Evolutionary conservation across 257 asterid species (phyloP).

Genomic region (Ocimum tenuiflorum): DNA sequence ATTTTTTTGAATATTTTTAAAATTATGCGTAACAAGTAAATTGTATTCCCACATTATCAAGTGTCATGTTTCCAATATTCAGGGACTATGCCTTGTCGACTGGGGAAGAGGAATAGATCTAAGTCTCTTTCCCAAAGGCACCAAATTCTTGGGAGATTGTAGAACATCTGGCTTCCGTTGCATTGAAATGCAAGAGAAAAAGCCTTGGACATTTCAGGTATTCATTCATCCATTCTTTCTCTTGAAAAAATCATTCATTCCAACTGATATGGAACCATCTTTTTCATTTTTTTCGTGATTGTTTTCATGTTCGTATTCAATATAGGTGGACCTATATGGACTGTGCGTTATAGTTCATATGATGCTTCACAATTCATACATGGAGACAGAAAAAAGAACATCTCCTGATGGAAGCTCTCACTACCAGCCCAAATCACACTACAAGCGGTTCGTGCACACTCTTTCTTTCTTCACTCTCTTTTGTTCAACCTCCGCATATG

Average conservation of each 20-base stretch:
- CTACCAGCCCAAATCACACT: slow-evolving; percentile 67
- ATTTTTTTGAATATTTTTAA: slow-evolving; percentile 16
- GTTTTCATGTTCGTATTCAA: background rate
- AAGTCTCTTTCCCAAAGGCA: slow-evolving; percentile 51
- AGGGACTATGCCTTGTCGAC: slow-evolving; percentile 97
- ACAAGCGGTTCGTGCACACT: slow-evolving; percentile 49
- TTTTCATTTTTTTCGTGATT: background rate
- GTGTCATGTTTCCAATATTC: slow-evolving; percentile 14
- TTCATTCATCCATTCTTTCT: background rate
- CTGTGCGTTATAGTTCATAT: slow-evolving; percentile 71
- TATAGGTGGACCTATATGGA: slow-evolving; percentile 78
- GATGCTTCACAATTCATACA: slow-evolving; percentile 80
- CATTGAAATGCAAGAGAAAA: slow-evolving; percentile 84
- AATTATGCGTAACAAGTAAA: background rate
- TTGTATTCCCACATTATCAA: slow-evolving; percentile 10
- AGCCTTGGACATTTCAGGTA: slow-evolving; percentile 92
- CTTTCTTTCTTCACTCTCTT: background rate
- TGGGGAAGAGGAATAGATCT: slow-evolving; percentile 97
- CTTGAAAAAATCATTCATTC: background rate
- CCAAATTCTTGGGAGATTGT: slow-evolving; percentile 72
- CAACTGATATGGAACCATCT: background rate
- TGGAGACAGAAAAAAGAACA: slow-evolving; percentile 64
- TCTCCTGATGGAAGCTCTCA: slow-evolving; percentile 40
- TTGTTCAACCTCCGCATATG: background rate
- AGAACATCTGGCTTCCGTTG: slow-evolving; percentile 96